Evolutionary conservation across 129 eudicot species (phyloP).

Genomic region (Lonicera japonica): DNA sequence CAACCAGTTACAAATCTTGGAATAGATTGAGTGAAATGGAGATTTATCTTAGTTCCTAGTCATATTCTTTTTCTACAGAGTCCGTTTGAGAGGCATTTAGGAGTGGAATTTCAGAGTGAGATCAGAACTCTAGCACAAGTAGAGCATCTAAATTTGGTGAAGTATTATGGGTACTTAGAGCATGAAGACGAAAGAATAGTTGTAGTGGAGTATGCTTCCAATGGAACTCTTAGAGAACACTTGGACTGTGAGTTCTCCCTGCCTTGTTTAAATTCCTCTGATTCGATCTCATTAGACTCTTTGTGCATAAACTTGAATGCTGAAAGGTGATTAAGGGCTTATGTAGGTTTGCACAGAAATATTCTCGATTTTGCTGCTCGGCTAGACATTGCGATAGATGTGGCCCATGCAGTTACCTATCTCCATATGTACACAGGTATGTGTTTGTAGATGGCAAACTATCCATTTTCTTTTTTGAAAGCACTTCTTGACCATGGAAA

Average conservation of each 20-base stretch:
- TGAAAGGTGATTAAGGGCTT: not conserved
- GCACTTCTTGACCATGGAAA: too few relatives aligned
- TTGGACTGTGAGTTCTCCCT: slow-evolving; percentile 61
- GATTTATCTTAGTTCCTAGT: not conserved
- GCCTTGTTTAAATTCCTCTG: not conserved
- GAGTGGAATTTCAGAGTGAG: slow-evolving; percentile 69
- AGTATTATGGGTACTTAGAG: slow-evolving; percentile 63
- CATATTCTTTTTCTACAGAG: slow-evolving; percentile 29
- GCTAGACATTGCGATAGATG: slow-evolving; percentile 78
- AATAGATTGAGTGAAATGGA: not conserved
- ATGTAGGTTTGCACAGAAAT: slow-evolving; percentile 52
- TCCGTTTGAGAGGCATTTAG: slow-evolving; percentile 56
- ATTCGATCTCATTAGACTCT: not conserved
- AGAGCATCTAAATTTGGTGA: slow-evolving; percentile 81
- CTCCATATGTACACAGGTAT: slow-evolving; percentile 89
- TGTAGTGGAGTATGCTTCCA: slow-evolving; percentile 86
- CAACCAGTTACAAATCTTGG: not conserved
- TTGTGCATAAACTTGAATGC: not conserved
- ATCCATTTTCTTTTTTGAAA: not conserved
- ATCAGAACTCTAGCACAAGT: slow-evolving; percentile 51
- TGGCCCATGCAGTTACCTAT: slow-evolving; percentile 91
- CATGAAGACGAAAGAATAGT: slow-evolving; percentile 75
- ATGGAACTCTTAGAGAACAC: slow-evolving; percentile 92
- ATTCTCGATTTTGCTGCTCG: slow-evolving; percentile 71
- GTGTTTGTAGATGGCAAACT: not conserved